Evolutionary conservation across 202 grass and related monocot genomes (phyloP), one percentile per base, ranked within the genome.

Genomic region (Saccharum hybrid): DNA sequence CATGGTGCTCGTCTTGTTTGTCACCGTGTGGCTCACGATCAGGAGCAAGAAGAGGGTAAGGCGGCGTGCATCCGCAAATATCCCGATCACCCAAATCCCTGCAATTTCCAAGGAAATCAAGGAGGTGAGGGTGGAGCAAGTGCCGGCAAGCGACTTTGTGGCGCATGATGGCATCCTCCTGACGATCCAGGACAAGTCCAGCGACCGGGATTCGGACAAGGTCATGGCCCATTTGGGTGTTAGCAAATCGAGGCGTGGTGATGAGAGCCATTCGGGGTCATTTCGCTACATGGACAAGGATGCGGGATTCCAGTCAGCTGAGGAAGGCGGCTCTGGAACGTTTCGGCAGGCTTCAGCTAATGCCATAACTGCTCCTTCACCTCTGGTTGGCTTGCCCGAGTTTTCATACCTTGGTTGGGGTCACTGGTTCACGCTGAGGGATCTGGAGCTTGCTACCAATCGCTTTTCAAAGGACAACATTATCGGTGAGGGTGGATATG

Each of bases 391-490:
- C 60, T 76, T 94, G 42, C 97, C 93, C 0, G 97, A 99, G 46
- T 96, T 96, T 36, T 96, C 96, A 38, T 90, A 96, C 78, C 88
- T 99, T 22, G 93, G 93, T 21, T 99, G 93, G 91, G 96, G 96
- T 52, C 96, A 99, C 83, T 99, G 96, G 96, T 99, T 99, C 81
- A 99, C 91, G 31, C 81, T 99, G 49, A 90, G 96, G 77, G 96
- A 99, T 74, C 66, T 99, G 36, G 96, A 99, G 74, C 71, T 88
- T 60, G 96, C 96, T 54, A 96, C 96, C 19, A 91, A 92, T 83
- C 91, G 91, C 36, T 99, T 99, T 75, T 81, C 96, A 38, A 99
- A 96, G 79, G 96, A 99, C 45, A 99, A 99, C 77, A 87, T 99
- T 79, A 71, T 99, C 48, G 96, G 96, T 56, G 96, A 99, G 85